These are phyloP conservation scores for Ophiostoma australiae DNA, from an alignment of 2,329 filamentous ascomycete species.

Conservation along the genomic window DNA sequence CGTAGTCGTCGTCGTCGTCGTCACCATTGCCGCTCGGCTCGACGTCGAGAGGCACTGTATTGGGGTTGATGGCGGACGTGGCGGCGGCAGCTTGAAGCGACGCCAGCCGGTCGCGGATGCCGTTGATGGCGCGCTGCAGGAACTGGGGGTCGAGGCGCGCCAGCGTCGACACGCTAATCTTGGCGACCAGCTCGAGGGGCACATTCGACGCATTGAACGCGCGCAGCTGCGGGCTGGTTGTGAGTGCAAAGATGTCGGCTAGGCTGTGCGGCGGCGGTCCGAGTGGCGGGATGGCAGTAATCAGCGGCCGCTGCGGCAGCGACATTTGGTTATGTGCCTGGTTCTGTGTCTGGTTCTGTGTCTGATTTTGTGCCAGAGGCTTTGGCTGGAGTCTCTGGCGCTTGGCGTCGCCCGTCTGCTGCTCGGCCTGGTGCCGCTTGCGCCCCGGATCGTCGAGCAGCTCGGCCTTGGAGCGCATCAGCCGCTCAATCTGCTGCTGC, in stretches of 20 bases:
- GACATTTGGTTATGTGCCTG: conserved; percentile 9
- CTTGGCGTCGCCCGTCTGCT: conserved; percentile 75
- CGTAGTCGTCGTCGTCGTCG: conserved; percentile 78
- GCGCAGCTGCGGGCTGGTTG: conserved; percentile 65
- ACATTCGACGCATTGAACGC: conserved; percentile 79
- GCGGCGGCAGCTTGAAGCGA: conserved; percentile 41
- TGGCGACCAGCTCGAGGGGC: conserved; percentile 68
- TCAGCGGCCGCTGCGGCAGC: not conserved
- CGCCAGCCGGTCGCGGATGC: conserved; percentile 48
- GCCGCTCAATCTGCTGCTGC: conserved; percentile 78
- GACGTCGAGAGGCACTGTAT: conserved; percentile 58
- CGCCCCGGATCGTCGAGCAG: conserved; percentile 71
- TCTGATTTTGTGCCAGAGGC: conserved; percentile 36
- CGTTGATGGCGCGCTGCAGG: conserved; percentile 66
- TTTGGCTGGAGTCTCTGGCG: conserved; percentile 63
- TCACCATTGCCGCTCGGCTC: conserved; percentile 43
- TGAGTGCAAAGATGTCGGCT: conserved; percentile 82
- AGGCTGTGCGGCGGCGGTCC: conserved; percentile 71
- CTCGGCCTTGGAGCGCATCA: conserved; percentile 72
- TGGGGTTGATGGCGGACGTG: conserved; percentile 48
- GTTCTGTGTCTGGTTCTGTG: conserved; percentile 25
- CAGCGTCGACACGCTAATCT: conserved; percentile 76
- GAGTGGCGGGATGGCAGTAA: conserved; percentile 59
- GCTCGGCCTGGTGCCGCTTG: conserved; percentile 68
- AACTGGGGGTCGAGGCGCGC: conserved; percentile 63